Evolutionary conservation across 805 yeast species (phyloP).

Genomic region (Cyberlindnera mrakii): DNA sequence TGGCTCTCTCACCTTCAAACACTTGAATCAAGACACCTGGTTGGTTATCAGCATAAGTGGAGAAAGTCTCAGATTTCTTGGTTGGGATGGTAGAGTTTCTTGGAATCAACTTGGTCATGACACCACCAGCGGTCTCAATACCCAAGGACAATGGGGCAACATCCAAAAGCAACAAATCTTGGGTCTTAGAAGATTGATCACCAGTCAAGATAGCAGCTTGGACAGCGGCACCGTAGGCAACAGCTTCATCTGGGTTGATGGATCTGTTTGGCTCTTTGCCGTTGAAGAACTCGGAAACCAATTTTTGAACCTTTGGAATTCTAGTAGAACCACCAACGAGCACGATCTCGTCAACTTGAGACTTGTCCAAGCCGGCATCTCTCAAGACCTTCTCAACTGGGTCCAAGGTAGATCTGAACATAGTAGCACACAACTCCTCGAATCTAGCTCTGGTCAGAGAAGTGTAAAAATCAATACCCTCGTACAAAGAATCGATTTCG

Average conservation of each 20-base stretch:
- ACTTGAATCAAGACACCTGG: slow-evolving; percentile 98
- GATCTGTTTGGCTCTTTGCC: slow-evolving; percentile 97
- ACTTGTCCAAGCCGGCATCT: slow-evolving; percentile 87
- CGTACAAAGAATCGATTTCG: slow-evolving; percentile 91
- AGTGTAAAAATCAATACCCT: slow-evolving; percentile 95
- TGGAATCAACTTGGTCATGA: slow-evolving; percentile 95
- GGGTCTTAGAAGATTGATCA: slow-evolving; percentile 93
- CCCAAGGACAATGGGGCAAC: slow-evolving; percentile 97
- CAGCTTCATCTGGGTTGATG: slow-evolving; percentile 98
- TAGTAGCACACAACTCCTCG: slow-evolving; percentile 91
- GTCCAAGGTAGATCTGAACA: slow-evolving; percentile 88
- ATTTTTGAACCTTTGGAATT: slow-evolving; percentile 94
- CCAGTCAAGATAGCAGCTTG: slow-evolving; percentile 97
- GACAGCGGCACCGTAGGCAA: slow-evolving; percentile 98
- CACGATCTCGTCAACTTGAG: slow-evolving; percentile 86
- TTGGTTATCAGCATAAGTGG: slow-evolving; percentile 96
- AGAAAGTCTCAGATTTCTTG: slow-evolving; percentile 94
- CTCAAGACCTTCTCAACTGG: slow-evolving; percentile 94
- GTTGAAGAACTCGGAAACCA: slow-evolving; percentile 93
- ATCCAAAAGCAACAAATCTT: slow-evolving; percentile 89
- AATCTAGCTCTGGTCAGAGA: slow-evolving; percentile 96
- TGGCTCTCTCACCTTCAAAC: slow-evolving; percentile 96
- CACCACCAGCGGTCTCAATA: slow-evolving; percentile 99
- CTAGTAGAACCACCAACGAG: slow-evolving; percentile 98
- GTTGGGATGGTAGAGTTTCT: slow-evolving; percentile 97